Conservation (phyloP, 257 asterid species). For the Pogostemon cablin region DNA sequence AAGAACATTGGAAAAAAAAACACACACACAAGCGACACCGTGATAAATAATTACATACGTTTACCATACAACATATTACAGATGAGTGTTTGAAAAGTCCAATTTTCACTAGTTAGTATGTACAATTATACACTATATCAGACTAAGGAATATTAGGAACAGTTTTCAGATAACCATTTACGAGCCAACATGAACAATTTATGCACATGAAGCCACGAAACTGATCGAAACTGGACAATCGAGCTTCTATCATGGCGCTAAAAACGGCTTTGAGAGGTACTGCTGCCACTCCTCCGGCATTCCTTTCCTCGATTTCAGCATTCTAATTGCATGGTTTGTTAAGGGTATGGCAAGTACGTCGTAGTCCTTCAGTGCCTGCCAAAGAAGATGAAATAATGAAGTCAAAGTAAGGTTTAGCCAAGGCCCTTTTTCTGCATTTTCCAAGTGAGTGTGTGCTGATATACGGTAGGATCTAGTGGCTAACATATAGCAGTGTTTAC, state of each 20-base stretch:
- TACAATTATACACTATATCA: neutral
- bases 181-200: neutral
- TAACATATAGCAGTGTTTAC: neutral
- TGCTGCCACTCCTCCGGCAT: constrained; percentile 89
- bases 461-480: too few relatives aligned
- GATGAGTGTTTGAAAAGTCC: neutral
- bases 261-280: constrained; percentile 63
- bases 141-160: neutral
- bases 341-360: constrained; percentile 81
- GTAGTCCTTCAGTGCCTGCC: constrained; percentile 80
- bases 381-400: neutral
- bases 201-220: neutral
- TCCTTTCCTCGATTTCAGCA: constrained; percentile 66
- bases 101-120: neutral
- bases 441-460: too few relatives aligned
- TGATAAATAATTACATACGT: neutral
- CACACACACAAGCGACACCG: neutral
- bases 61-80: constrained; percentile 8
- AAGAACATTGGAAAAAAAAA: too few relatives aligned
- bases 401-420: neutral
- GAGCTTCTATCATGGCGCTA: constrained; percentile 43
- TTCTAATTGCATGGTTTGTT: constrained; percentile 59
- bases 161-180: constrained; percentile 20
- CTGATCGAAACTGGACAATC: neutral
- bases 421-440: neutral